Conservation (phyloP, 768 basidiomycete genomes). For the Amanita exitialis region DNA sequence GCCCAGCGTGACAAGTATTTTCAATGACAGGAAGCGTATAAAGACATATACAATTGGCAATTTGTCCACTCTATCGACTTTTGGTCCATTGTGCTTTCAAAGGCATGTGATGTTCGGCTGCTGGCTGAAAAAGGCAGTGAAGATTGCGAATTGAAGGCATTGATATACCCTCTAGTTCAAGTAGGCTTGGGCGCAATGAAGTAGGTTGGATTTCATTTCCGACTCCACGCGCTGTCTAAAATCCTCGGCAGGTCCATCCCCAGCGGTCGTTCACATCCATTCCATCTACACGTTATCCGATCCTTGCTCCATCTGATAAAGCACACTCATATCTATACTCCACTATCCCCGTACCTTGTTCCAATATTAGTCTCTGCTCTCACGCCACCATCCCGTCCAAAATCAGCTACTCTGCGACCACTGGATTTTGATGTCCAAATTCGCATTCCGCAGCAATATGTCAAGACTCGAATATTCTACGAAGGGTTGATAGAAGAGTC, state of each 20-base stretch:
- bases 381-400: constrained; percentile 56
- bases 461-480: constrained; percentile 76
- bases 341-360: constrained; percentile 78
- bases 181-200: constrained; percentile 88
- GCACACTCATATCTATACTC: constrained; percentile 80
- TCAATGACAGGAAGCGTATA: constrained; percentile 66
- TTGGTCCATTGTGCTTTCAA: constrained; percentile 83
- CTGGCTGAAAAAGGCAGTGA: constrained; percentile 28
- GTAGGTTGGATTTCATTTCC: constrained; percentile 34
- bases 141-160: constrained; percentile 73
- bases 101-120: constrained; percentile 58
- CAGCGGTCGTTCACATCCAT: constrained; percentile 86
- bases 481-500: constrained; percentile 82
- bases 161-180: constrained; percentile 94
- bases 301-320: constrained; percentile 80
- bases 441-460: constrained; percentile 80
- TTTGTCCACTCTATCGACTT: constrained; percentile 94
- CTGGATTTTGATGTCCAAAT: constrained; percentile 85
- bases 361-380: constrained; percentile 78
- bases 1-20: neutral
- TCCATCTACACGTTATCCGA: constrained; percentile 86
- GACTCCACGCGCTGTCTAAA: constrained; percentile 1
- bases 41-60: constrained; percentile 98
- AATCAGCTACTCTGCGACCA: constrained; percentile 78
- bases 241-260: constrained; percentile 61